Evolutionary conservation across 148 eudicot genomes (phyloP).

Genomic region (Rhododendron vialii): DNA sequence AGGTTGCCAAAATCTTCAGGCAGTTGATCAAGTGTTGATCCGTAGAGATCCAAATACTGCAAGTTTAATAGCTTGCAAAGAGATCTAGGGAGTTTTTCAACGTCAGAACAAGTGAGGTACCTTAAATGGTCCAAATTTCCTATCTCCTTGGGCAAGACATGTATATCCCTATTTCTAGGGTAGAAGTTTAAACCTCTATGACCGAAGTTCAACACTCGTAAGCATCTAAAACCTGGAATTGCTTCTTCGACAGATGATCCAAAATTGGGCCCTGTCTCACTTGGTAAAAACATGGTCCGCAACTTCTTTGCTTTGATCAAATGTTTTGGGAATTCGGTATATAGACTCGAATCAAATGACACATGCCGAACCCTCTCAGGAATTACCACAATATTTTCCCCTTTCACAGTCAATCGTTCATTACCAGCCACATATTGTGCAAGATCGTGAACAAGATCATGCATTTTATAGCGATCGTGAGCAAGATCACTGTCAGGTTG

Average conservation of each 20-base stretch:
- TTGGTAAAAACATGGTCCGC: not conserved
- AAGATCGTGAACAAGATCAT: conserved; percentile 1
- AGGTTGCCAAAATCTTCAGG: not conserved
- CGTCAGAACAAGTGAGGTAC: not conserved
- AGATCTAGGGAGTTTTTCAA: not conserved
- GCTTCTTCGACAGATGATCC: not conserved
- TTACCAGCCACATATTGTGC: not conserved
- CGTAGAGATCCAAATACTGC: not conserved
- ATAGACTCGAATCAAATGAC: not conserved
- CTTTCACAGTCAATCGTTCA: not conserved
- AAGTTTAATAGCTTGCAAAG: not conserved
- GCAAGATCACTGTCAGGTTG: not conserved
- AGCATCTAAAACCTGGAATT: not conserved
- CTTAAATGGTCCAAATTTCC: not conserved
- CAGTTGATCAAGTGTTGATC: not conserved
- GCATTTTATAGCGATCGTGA: not conserved
- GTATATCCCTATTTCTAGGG: not conserved
- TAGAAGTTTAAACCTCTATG: not conserved
- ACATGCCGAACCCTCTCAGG: not conserved
- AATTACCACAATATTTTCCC: not conserved
- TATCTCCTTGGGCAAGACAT: not conserved
- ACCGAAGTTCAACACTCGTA: not conserved
- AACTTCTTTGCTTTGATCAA: not conserved
- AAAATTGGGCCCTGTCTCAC: not conserved
- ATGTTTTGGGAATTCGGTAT: not conserved